Base-by-base conservation (phyloP, 768 basidiomycete species). In the Neoboletus brunneissimus region DNA sequence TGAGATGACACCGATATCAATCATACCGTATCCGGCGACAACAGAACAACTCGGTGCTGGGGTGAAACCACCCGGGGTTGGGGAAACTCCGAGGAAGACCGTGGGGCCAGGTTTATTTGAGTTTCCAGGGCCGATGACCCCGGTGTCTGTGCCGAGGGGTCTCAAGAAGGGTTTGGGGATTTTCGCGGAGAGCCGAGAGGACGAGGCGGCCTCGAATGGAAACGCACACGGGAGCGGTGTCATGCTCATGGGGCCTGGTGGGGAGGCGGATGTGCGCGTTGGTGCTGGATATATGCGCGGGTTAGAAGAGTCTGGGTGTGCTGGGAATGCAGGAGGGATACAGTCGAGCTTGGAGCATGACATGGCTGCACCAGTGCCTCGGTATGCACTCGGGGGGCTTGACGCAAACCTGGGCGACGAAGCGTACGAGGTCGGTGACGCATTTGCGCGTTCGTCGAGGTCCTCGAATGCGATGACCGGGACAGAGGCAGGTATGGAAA, bases 241-340 rank as follows among this genome's bases (percentile, higher is more conserved):
- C 23, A 2, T 45, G 32, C 48, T 59, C 27, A 53, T 55, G 55
- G 46, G 32, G 20, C 35, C 54, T 16, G 58, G 53, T 12, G 57
- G 49, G 0, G 62, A 57, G 22, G 29, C 29, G n/a, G 56, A 48
- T 13, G 20, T 43, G 22, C 47, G 38, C 22, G 7, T 25, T 3
- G 40, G 46, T 32, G n/a, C 41, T 41, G 58, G 60, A 9, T 69
- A 69, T 70, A 69, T 70, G 68, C 68, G 60, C 51, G 29, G 18
- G 20, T 49, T 58, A 23, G 62, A 56, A 29, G 48, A 42, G 32
- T 27, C 58, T 29, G 61, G 47, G 16, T 25, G 42, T 23, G 35
- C 48, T 9, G 51, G 47, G 10, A 49, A 32, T 35, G 41, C 50
- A 34, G 38, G 37, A 22, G 48, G 42, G 16, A 29, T 37, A 18